Evolutionary conservation across 2,329 filamentous ascomycete species (phyloP).

Genomic region (Pyrenochaeta sp.): DNA sequence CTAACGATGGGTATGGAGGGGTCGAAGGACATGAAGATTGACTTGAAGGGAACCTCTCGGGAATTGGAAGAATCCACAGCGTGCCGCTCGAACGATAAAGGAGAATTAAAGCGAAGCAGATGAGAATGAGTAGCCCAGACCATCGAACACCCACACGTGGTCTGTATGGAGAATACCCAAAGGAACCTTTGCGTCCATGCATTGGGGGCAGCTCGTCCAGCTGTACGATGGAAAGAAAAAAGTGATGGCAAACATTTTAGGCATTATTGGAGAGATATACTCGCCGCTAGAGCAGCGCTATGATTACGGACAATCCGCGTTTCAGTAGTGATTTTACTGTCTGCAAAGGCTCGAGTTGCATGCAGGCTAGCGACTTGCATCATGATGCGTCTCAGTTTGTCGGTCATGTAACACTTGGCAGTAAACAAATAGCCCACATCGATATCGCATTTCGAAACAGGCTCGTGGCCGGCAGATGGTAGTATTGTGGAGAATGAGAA

Average conservation of each 20-base stretch:
- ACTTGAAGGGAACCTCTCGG: constrained; percentile 10
- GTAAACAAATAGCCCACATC: background rate
- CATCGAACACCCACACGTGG: constrained; percentile 20
- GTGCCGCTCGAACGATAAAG: constrained; percentile 11
- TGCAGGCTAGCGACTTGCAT: background rate
- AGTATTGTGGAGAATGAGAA: background rate
- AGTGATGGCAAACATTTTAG: background rate
- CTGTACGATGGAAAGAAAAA: background rate
- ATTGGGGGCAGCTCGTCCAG: constrained; percentile 4
- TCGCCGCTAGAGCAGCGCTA: background rate
- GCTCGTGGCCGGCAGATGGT: background rate
- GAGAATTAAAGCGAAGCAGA: constrained; percentile 17
- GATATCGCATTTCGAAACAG: background rate
- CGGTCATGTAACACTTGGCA: background rate
- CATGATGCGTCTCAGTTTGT: constrained; percentile 8
- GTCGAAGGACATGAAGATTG: constrained; percentile 22
- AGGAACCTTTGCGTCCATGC: constrained; percentile 19
- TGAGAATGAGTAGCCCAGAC: constrained; percentile 14
- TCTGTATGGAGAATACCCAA: constrained; percentile 11
- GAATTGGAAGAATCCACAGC: constrained; percentile 16
- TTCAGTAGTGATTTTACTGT: background rate
- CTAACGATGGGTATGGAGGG: constrained; percentile 20
- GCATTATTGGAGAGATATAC: background rate
- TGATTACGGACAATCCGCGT: constrained; percentile 7
- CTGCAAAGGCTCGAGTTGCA: background rate